A percentile compares a stretch with the other conserved stretches of the same genome.
Evolutionary conservation across 2,329 filamentous ascomycete species (phyloP).

Genomic region (Grosmannia serpens): DNA sequence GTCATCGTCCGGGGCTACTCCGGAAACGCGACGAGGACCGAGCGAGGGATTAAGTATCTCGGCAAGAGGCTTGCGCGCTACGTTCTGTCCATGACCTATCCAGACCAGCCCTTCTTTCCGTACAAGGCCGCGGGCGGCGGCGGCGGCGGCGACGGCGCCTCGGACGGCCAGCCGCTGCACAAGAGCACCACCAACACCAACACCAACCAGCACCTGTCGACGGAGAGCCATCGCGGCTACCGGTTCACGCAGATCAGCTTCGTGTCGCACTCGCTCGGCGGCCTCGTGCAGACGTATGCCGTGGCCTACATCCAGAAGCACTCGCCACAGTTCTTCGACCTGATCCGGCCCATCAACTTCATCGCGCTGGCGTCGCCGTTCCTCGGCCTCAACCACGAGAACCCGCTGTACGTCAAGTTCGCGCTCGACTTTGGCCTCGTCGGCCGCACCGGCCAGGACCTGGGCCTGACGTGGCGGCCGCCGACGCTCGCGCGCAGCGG

Average conservation of each 20-base stretch:
- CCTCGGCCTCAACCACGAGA: slow-evolving; percentile 89
- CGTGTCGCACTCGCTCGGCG: slow-evolving; percentile 82
- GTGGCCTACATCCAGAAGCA: slow-evolving; percentile 96
- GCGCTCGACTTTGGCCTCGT: slow-evolving; percentile 93
- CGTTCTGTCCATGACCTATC: slow-evolving; percentile 80
- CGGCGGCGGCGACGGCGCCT: neutral
- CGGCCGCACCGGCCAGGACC: slow-evolving; percentile 88
- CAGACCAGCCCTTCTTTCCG: slow-evolving; percentile 81
- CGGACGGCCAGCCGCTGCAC: slow-evolving; percentile 20
- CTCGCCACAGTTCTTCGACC: slow-evolving; percentile 78
- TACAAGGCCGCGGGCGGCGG: slow-evolving; percentile 37
- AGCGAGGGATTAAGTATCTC: slow-evolving; percentile 92
- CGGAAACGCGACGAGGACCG: slow-evolving; percentile 82
- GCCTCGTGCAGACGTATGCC: slow-evolving; percentile 83
- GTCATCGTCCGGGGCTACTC: slow-evolving; percentile 83
- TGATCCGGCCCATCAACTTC: slow-evolving; percentile 82
- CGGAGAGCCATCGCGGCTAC: slow-evolving; percentile 44
- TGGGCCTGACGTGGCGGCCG: slow-evolving; percentile 87
- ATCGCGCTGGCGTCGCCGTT: slow-evolving; percentile 80
- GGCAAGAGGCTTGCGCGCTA: slow-evolving; percentile 91
- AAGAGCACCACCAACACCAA: slow-evolving; percentile 46
- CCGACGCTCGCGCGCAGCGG: slow-evolving; percentile 76
- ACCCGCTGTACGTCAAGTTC: slow-evolving; percentile 94
- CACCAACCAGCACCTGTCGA: slow-evolving; percentile 31
- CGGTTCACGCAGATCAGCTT: slow-evolving; percentile 92